These are phyloP conservation scores for Tilletia indica DNA, from an alignment of 1,284 basidiomycete species.

Conservation along the genomic window DNA sequence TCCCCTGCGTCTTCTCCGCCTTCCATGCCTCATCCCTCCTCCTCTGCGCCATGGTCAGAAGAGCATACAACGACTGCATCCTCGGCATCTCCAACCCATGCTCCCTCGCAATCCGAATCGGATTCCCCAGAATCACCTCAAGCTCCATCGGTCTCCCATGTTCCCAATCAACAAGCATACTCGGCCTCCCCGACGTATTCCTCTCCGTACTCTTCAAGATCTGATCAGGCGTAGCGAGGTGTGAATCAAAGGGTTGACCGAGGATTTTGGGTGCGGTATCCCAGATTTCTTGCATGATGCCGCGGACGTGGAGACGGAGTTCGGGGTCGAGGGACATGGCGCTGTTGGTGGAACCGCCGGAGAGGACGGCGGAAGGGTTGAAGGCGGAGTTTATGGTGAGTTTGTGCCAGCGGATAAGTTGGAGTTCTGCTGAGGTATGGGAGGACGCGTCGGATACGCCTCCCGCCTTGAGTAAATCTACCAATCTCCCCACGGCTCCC, in stretches of 20 bases:
- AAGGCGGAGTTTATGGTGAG: conserved; percentile 58
- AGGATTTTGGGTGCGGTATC: conserved; percentile 55
- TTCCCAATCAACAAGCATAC: conserved; percentile 59
- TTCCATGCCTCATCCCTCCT: conserved; percentile 27
- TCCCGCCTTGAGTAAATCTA: conserved; percentile 49
- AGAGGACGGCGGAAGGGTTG: conserved; percentile 59
- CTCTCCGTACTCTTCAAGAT: conserved; percentile 57
- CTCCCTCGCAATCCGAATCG: conserved; percentile 54
- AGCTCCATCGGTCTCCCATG: conserved; percentile 57
- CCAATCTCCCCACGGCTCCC: conserved; percentile 37
- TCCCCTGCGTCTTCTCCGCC: neutral
- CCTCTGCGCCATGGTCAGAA: conserved; percentile 57
- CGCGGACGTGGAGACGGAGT: conserved; percentile 54
- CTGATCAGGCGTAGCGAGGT: conserved; percentile 56
- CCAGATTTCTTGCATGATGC: conserved; percentile 58
- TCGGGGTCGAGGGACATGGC: conserved; percentile 56
- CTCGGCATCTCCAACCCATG: conserved; percentile 57
- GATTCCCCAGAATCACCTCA: conserved; percentile 56
- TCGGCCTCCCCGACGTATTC: conserved; percentile 56
- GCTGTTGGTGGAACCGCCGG: conserved; percentile 56
- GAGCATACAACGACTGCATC: conserved; percentile 58
- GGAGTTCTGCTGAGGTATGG: conserved; percentile 56
- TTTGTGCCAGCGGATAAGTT: conserved; percentile 60
- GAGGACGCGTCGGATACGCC: conserved; percentile 58
- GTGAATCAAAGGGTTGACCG: conserved; percentile 51